Evolutionary conservation across 2,329 filamentous ascomycete species (phyloP).

Genomic region (Grosmannia clavigera): DNA sequence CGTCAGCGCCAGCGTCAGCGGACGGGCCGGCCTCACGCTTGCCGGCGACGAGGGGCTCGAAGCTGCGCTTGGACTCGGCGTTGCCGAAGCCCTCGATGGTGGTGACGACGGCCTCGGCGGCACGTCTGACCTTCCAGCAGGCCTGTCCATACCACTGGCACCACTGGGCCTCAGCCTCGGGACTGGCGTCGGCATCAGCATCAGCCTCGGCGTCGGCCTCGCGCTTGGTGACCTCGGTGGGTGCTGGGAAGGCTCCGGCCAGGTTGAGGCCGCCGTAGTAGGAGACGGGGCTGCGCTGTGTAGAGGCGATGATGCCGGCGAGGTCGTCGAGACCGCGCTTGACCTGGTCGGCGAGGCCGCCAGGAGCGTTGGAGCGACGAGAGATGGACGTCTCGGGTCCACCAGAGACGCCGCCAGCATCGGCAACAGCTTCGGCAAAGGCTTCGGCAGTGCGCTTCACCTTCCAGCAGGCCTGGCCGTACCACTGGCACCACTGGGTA

Average conservation of each 20-base stretch:
- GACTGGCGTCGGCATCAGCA: background rate
- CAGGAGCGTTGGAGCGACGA: slow-evolving; percentile 10
- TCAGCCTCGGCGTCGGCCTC: background rate
- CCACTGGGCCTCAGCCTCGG: slow-evolving; percentile 7
- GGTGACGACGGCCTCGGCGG: slow-evolving; percentile 6
- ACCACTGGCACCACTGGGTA: slow-evolving; percentile 6
- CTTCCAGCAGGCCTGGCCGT: slow-evolving; percentile 13
- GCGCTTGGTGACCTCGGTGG: slow-evolving; percentile 3
- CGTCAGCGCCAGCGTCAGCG: background rate
- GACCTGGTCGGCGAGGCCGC: slow-evolving; percentile 10
- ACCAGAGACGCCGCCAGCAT: background rate
- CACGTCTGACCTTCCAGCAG: slow-evolving; percentile 13
- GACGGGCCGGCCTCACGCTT: slow-evolving; percentile 6
- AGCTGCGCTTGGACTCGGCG: slow-evolving; percentile 8
- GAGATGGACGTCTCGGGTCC: slow-evolving; percentile 1
- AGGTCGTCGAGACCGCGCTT: slow-evolving; percentile 12
- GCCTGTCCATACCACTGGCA: slow-evolving; percentile 9
- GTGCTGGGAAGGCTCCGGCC: slow-evolving; percentile 9
- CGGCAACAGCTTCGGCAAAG: slow-evolving; percentile 6
- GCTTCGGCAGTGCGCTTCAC: slow-evolving; percentile 11
- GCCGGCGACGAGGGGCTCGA: slow-evolving; percentile 10
- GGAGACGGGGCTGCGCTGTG: slow-evolving; percentile 11
- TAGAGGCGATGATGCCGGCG: slow-evolving; percentile 12
- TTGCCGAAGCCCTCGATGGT: background rate
- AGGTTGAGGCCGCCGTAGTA: slow-evolving; percentile 13